Base-by-base conservation (phyloP, 2,329 filamentous ascomycete genomes). In the Beauveria sp. region DNA sequence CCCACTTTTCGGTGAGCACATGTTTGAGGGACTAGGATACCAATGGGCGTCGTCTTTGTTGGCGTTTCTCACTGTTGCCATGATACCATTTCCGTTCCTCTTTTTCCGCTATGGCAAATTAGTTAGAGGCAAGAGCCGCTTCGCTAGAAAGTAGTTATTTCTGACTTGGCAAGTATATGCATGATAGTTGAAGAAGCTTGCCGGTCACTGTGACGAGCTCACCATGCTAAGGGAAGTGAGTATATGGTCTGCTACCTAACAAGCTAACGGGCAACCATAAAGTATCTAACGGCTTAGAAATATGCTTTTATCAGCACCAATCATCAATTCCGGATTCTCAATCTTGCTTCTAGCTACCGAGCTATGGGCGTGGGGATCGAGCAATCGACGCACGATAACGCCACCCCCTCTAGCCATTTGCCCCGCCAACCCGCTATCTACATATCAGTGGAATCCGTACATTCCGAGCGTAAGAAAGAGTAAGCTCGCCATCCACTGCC, bases 1-100 rank as follows among this genome's bases (percentile, higher is more conserved):
- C 67, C 89, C 89, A 16, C 76, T 92, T 3, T 92, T 93, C 71
- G 88, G 88, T 18, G 81, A 84, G 31, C 88, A 87, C 66, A 84
- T 93, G 86, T 93, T 91, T 69, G 71, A 82, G 8, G 80, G 76
- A 28, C 77, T 93, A 24, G 89, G 89, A 18, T 83, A 87, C 63
- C 83, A 88, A 64, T 92, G 89, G 89, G 86, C 84, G 7, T 83
- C 84, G 1, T 83, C 78, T 46, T 70, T 88, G 46, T 72, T 88
- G 52, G 86, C 79, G 2, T 88, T 88, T 65, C 68, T 88, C 57
- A 83, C 84, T 1, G 68, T 88, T 3, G 79, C 73, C 55, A 85
- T 88, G 82, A 75, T 85, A 72, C 85, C 85, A 1, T 86, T 88
- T 64, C 85, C 86, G 3, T 86, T 82, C 67, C 69, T 87, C 8